Evolutionary conservation across 2,329 filamentous ascomycete genomes (phyloP).

Genomic region (Penicillium griseofulvum): DNA sequence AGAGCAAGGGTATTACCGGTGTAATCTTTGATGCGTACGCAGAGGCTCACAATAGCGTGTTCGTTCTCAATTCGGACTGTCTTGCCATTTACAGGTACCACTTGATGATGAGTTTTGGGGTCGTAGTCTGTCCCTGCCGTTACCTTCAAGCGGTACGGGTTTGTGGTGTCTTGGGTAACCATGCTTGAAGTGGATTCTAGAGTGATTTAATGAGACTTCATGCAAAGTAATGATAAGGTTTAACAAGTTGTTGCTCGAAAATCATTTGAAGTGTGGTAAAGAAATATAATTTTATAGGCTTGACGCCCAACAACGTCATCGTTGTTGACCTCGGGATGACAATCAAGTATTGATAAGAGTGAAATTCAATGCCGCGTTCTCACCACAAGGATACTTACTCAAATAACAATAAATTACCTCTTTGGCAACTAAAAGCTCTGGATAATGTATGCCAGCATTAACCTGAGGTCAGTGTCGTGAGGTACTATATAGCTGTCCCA

Average conservation of each 20-base stretch:
- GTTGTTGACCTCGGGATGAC: neutral
- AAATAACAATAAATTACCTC: neutral
- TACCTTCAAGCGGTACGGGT: slow-evolving; percentile 69
- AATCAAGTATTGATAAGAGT: slow-evolving; percentile 1
- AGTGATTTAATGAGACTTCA: neutral
- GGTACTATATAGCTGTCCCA: neutral
- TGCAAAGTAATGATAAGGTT: neutral
- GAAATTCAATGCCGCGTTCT: neutral
- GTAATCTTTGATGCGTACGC: slow-evolving; percentile 69
- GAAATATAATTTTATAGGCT: neutral
- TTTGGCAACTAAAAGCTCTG: neutral
- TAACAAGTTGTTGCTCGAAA: too few species aligned
- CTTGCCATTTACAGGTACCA: slow-evolving; percentile 71
- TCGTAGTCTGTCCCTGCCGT: slow-evolving; percentile 80
- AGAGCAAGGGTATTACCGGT: slow-evolving; percentile 32
- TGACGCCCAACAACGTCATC: slow-evolving; percentile 18
- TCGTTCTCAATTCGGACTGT: slow-evolving; percentile 63
- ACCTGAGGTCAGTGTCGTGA: neutral
- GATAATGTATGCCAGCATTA: neutral
- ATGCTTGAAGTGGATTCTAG: neutral
- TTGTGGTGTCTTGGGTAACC: neutral
- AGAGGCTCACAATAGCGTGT: slow-evolving; percentile 65
- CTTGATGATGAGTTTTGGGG: slow-evolving; percentile 63
- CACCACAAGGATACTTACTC: neutral
- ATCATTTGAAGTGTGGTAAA: neutral